phyloP scores from a whole-genome alignment of 2,329 filamentous ascomycete genomes.

The Acrocalymma vagum region DNA sequence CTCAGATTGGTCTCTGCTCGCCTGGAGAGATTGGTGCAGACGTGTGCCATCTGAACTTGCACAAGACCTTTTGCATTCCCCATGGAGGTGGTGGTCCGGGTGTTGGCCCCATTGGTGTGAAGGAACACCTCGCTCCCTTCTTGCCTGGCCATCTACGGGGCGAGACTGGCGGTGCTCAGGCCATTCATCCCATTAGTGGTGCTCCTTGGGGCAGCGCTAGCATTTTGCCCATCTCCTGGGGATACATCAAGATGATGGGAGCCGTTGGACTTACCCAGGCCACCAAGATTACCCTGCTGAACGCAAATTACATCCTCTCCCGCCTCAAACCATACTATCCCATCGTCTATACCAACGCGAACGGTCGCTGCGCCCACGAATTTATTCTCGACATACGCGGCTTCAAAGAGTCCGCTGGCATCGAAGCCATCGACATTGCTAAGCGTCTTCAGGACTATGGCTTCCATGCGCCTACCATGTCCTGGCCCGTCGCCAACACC shows the following conservation, averaged over 20 bases:
- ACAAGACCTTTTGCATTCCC: slow-evolving; percentile 99
- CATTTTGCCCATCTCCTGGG: slow-evolving; percentile 93
- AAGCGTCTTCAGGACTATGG: slow-evolving; percentile 97
- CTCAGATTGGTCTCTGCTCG: slow-evolving; percentile 93
- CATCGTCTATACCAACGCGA: slow-evolving; percentile 91
- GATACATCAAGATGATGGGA: slow-evolving; percentile 95
- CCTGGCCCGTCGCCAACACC: slow-evolving; percentile 92
- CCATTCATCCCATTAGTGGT: slow-evolving; percentile 78
- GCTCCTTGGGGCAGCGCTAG: slow-evolving; percentile 88
- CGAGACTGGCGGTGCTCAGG: slow-evolving; percentile 63
- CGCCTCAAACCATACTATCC: slow-evolving; percentile 85
- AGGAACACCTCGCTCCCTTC: slow-evolving; percentile 78
- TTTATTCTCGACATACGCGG: slow-evolving; percentile 91
- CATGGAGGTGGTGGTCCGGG: slow-evolving; percentile 94
- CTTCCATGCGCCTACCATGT: slow-evolving; percentile 98
- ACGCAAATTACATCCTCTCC: slow-evolving; percentile 95
- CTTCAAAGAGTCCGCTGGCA: slow-evolving; percentile 82
- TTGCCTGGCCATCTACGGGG: slow-evolving; percentile 76
- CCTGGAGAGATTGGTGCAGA: slow-evolving; percentile 95
- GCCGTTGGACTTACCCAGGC: slow-evolving; percentile 83
- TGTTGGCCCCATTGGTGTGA: slow-evolving; percentile 93
- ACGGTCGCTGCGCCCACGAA: slow-evolving; percentile 92
- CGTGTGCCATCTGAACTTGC: slow-evolving; percentile 95
- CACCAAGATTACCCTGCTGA: slow-evolving; percentile 91
- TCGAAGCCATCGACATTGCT: slow-evolving; percentile 94